Conservation (phyloP, 352 stramenopile genomes). For the Pythium chondricola region DNA sequence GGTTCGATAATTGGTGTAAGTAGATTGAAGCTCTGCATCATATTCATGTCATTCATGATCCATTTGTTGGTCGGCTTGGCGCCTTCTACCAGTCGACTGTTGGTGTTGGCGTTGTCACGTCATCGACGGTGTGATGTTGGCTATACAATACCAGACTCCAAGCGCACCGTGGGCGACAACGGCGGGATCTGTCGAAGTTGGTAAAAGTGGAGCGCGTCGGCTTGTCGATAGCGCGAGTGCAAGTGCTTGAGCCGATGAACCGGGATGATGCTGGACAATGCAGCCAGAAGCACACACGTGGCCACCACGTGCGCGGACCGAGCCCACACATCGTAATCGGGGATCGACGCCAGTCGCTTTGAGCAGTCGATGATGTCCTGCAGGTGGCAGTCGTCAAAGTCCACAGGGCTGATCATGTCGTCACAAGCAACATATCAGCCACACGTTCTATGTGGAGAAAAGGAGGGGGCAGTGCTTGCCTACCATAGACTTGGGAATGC, state of each 20-base stretch:
- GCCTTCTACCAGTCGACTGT: not conserved
- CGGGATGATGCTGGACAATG: conserved; percentile 31
- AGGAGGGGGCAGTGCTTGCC: not conserved
- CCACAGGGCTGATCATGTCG: conserved; percentile 26
- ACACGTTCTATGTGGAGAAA: not conserved
- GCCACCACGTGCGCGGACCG: conserved; percentile 34
- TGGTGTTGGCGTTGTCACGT: not conserved
- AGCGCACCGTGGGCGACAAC: conserved; percentile 7
- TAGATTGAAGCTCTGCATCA: too few relatives aligned
- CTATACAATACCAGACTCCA: too few relatives aligned
- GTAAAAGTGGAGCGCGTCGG: conserved; percentile 38
- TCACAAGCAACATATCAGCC: not conserved
- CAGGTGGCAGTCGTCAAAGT: conserved; percentile 25
- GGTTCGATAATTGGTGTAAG: conserved; percentile 8
- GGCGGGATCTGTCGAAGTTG: conserved; percentile 8
- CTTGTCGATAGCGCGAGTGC: conserved; percentile 28
- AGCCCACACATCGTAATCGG: conserved; percentile 32
- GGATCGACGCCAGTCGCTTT: conserved; percentile 18
- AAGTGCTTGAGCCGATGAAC: conserved; percentile 37
- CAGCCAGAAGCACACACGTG: conserved; percentile 34
- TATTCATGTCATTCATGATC: too few relatives aligned
- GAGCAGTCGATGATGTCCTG: conserved; percentile 38
- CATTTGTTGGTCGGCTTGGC: too few relatives aligned
- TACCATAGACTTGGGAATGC: conserved; percentile 45
- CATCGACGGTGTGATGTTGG: too few relatives aligned